Evolutionary conservation across 495 filamentous ascomycete species (phyloP), one percentile per base, ranked within the genome.

Genomic region (Xylaria nigripes): DNA sequence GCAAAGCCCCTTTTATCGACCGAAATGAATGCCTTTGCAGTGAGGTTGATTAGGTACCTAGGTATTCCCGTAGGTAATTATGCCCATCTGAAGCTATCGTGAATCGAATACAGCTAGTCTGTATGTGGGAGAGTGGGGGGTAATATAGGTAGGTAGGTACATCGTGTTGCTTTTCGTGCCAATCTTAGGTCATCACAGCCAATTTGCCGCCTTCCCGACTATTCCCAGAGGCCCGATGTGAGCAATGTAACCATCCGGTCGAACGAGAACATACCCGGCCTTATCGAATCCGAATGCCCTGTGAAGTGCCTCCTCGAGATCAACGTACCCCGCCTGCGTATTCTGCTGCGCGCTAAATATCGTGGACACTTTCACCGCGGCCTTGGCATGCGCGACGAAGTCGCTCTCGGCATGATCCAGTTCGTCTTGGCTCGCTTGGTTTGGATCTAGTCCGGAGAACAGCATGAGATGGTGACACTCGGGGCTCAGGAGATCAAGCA

Each of bases 401-500:
- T 45, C 50, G 10, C 59, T 48, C 25, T 45, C 51, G 12, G 57
- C 58, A 10, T 48, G 40, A 4, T 48, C 29, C 12, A 69, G 45
- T 15, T 49, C 57, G 7, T 36, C 55, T 18, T 55, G 56, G 36
- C 44, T 59, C 8, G 54, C 60, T 13, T 48, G 24, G 10, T 43
- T 45, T 6, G 40, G 40, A 8, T 41, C 58, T 0, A 43, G 36
- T 19, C 64, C 70, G n/a, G 64, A 56, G 51, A 75, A 71, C 25
- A 75, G 49, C 21, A 75, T 23, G 29, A 73, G 55, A 36, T 70
- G 68, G 41, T 68, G 55, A 38, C 29, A 34, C 7, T 25, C 27
- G 6, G 65, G 63, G 0, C 18, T 60, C 36, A 62, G 67, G 0
- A 73, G 27, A 40, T 53, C 54, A 41, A 70, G 65, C 41, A 75